A percentile compares a stretch with the other conserved stretches of the same genome.
phyloP scores from a whole-genome alignment of 495 filamentous ascomycete species.

The Trichoderma virens region DNA sequence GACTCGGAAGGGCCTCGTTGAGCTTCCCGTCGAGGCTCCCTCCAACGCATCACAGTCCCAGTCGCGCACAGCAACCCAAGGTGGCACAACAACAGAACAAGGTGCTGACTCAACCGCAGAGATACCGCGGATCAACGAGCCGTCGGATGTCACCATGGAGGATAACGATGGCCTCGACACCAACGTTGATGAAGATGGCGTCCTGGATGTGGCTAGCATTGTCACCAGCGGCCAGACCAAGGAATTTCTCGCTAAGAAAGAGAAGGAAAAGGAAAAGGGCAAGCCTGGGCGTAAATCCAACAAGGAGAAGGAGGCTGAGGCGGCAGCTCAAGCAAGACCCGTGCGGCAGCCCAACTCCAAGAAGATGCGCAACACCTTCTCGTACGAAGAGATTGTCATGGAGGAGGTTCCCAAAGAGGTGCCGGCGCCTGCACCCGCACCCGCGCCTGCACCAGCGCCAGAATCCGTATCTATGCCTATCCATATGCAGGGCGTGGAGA shows the following conservation, averaged over 20 bases:
- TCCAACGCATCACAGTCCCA: slow-evolving; percentile 45
- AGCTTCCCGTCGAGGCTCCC: slow-evolving; percentile 53
- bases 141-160: slow-evolving; percentile 36
- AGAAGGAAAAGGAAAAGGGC: slow-evolving; percentile 76
- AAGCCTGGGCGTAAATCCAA: slow-evolving; percentile 34
- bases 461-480: too few species aligned
- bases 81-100: slow-evolving; percentile 23
- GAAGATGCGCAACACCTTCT: slow-evolving; percentile 65
- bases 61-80: slow-evolving; percentile 25
- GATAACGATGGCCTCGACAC: slow-evolving; percentile 43
- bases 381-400: slow-evolving; percentile 69
- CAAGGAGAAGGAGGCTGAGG: slow-evolving; percentile 53
- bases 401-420: slow-evolving; percentile 39
- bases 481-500: slow-evolving; percentile 13
- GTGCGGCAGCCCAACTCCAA: slow-evolving; percentile 73
- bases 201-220: slow-evolving; percentile 89
- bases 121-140: slow-evolving; percentile 20
- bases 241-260: slow-evolving; percentile 84
- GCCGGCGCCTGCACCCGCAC: slow-evolving; percentile 24
- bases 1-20: slow-evolving; percentile 46
- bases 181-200: slow-evolving; percentile 63
- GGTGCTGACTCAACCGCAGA: slow-evolving; percentile 7
- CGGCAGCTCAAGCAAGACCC: slow-evolving; percentile 45
- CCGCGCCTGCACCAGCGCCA: not conserved
- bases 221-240: slow-evolving; percentile 84